Evolutionary conservation across 108 stramenopile species (phyloP).

Genomic region (Skeletonema marinoi): DNA sequence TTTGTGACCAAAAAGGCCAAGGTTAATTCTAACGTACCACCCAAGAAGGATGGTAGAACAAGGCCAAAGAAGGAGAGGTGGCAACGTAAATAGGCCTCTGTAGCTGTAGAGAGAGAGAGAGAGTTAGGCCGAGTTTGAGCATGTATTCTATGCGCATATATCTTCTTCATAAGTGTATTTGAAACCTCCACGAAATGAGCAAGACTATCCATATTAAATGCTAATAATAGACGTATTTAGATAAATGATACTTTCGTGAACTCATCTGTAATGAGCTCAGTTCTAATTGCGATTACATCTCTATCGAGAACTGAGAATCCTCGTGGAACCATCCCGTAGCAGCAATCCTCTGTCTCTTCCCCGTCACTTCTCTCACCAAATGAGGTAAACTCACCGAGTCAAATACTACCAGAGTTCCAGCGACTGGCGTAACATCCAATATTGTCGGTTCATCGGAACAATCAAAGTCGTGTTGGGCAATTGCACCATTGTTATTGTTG

Average conservation of each 20-base stretch:
- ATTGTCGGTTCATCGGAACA: conserved; percentile 7
- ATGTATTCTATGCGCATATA: not conserved
- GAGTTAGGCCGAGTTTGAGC: not conserved
- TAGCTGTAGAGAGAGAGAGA: not conserved
- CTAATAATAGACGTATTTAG: not conserved
- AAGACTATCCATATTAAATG: conserved; percentile 4
- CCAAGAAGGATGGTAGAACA: not conserved
- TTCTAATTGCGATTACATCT: not conserved
- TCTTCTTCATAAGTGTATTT: conserved; percentile 1
- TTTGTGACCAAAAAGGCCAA: conserved; percentile 5
- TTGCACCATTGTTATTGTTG: not conserved
- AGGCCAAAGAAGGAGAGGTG: not conserved
- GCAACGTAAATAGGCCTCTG: not conserved
- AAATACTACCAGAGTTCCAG: conserved; percentile 58
- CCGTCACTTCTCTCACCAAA: conserved; percentile 46
- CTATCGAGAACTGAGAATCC: conserved; percentile 36
- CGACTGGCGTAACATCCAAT: conserved; percentile 39
- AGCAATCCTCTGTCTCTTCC: conserved; percentile 46
- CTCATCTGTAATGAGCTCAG: not conserved
- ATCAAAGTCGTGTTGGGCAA: not conserved
- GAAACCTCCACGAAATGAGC: not conserved
- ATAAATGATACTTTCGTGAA: not conserved
- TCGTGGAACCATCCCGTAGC: conserved; percentile 67
- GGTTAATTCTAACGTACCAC: not conserved
- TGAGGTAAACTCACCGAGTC: conserved; percentile 63